Base-by-base conservation (phyloP, 1,139 yeast genomes). In the Candida labiduridarum region DNA sequence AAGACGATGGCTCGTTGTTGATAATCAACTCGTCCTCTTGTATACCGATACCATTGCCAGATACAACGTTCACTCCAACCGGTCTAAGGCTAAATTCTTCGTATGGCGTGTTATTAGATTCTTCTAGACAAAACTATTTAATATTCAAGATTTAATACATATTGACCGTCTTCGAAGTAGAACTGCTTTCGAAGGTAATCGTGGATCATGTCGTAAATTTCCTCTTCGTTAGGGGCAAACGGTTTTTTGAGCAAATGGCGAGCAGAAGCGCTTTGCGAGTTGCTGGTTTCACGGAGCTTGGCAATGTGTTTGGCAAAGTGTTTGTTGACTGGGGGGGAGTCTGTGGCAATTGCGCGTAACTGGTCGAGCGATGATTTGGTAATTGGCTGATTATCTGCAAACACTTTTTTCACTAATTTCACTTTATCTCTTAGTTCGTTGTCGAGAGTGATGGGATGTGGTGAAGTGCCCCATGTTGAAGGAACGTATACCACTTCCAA, bases 51-150 rank as follows among this genome's bases (percentile, higher is more conserved):
- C 38, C 47, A 10, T n/a, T 54, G 25, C 54, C 57, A 1, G 19
- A 25, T 1, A 31, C 45, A 10, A 9, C 44, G 8, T 54, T 52
- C 31, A 44, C 48, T 14, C 58, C 59, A 7, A 18, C 40, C 9
- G 49, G 45, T 27, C 15, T 52, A 25, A 46, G 42, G 27, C 18
- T 47, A 10, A 51, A 51, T 41, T 45, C 49, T 31, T 46, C 51
- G 11, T 57, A 52, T 44, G 80, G 76, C 1, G 79, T 81, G 55
- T 52, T 80, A 27, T 56, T 80, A 25, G 81, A 78, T 49, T 52
- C 62, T 2, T 67, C 71, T 38, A 65, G 67, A 46, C 72, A 71
- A 49, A 68, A 68, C 43, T 80, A 78, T 59, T 52, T 66, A 9
- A 65, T 78, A 3, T 65, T 78, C 44, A 58, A 55, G 43, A 65